Conservation (phyloP, 495 filamentous ascomycete genomes). For the Lophiotrema nucula region DNA sequence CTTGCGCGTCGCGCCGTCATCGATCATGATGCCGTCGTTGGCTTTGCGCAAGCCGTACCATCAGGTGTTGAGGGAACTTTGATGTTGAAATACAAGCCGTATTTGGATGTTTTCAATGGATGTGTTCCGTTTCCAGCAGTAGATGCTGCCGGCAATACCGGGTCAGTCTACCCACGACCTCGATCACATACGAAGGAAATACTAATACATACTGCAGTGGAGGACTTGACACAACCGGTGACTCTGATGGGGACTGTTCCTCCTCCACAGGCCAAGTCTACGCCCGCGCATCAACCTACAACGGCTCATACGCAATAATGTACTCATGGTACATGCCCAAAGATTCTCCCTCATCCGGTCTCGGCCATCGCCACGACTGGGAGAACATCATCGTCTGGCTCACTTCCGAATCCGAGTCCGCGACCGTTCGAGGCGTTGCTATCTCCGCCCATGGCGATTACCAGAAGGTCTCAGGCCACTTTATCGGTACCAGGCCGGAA, state of each 20-base stretch:
- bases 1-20: conserved; percentile 43
- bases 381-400: conserved; percentile 55
- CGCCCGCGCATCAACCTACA: conserved; percentile 42
- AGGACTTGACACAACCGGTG: conserved; percentile 45
- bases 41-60: conserved; percentile 50
- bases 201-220: conserved; percentile 24
- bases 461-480: conserved; percentile 39
- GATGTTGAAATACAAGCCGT: conserved; percentile 52
- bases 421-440: conserved; percentile 45
- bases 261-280: conserved; percentile 54
- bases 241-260: conserved; percentile 44
- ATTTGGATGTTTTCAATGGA: conserved; percentile 51
- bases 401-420: conserved; percentile 37
- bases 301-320: conserved; percentile 49
- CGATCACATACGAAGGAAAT: no score
- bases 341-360: conserved; percentile 44
- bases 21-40: conserved; percentile 47
- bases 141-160: conserved; percentile 49
- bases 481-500: conserved; percentile 42
- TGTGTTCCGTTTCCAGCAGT: conserved; percentile 58
- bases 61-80: conserved; percentile 44
- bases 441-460: conserved; percentile 55
- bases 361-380: conserved; percentile 55
- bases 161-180: no score
- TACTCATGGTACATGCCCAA: conserved; percentile 57